Conservation (phyloP, 169 alveolate genomes). For the Eimeria tenella region DNA sequence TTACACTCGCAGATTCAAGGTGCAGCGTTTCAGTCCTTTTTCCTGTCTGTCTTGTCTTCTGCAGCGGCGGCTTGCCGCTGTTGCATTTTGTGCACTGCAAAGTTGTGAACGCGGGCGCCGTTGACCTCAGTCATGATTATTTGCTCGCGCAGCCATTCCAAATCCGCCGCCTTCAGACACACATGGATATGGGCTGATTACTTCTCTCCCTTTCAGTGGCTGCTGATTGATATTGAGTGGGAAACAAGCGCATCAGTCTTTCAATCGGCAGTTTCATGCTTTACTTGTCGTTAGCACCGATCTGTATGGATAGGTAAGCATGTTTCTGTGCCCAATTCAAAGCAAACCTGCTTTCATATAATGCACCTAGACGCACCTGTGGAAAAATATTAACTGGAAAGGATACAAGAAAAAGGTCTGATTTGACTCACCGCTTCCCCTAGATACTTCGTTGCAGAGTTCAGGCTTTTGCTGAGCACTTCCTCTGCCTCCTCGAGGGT, state of each 20-base stretch:
- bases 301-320: not conserved
- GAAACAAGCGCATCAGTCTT: no score
- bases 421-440: conserved; percentile 80
- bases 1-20: no score
- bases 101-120: conserved; percentile 93
- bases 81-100: conserved; percentile 86
- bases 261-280: no score
- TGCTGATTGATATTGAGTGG: no score
- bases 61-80: conserved; percentile 79
- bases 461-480: conserved; percentile 86
- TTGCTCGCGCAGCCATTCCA: conserved; percentile 90
- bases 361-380: not conserved
- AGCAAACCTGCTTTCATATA: conserved; percentile 51
- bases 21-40: no score
- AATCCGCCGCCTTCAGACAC: conserved; percentile 85
- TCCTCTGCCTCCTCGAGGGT: conserved; percentile 91
- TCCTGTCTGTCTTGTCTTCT: conserved; percentile 34
- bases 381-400: not conserved
- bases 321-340: conserved; percentile 70
- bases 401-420: not conserved
- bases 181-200: not conserved
- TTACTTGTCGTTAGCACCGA: no score
- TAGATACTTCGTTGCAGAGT: conserved; percentile 82
- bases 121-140: conserved; percentile 92
- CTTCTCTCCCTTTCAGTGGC: not conserved